Conservation (phyloP, 805 yeast species). For the Yarrowia sp. region DNA sequence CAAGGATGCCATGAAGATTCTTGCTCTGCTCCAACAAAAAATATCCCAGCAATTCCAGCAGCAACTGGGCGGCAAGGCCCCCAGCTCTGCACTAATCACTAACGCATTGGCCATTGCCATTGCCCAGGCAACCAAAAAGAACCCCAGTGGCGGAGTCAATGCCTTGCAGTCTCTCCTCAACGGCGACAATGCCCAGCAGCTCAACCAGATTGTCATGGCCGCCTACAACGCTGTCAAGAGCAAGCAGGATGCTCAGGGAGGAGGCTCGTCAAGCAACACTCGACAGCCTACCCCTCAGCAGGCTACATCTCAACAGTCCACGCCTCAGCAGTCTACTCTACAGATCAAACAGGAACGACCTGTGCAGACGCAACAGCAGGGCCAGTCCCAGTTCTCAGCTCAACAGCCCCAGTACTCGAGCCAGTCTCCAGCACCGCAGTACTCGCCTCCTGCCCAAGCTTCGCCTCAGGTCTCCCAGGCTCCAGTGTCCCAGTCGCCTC, state of each 20-base stretch:
- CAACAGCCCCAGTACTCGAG: constrained; percentile 10
- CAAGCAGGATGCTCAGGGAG: constrained; percentile 29
- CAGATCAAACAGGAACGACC: constrained; percentile 30
- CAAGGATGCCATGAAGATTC: constrained; percentile 72
- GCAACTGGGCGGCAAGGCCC: constrained; percentile 76
- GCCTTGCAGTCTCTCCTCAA: constrained; percentile 44
- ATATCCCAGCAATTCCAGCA: constrained; percentile 80
- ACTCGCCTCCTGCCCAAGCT: constrained; percentile 18
- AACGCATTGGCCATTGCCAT: constrained; percentile 93
- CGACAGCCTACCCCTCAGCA: constrained; percentile 16
- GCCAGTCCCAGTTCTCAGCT: constrained; percentile 39
- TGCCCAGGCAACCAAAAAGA: constrained; percentile 83
- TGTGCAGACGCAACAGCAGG: constrained; percentile 23
- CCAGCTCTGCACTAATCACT: constrained; percentile 83
- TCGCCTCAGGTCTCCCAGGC: constrained; percentile 2
- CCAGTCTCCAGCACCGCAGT: constrained; percentile 30
- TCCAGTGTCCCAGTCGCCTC: constrained; percentile 25
- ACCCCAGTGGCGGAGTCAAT: constrained; percentile 47
- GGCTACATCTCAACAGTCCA: neutral
- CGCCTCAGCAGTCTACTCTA: constrained; percentile 29
- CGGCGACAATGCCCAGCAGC: constrained; percentile 45
- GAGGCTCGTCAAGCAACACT: neutral
- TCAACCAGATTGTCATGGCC: constrained; percentile 43
- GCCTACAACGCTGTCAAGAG: constrained; percentile 42
- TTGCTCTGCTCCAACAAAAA: constrained; percentile 86